Conservation (phyloP, 306 rosid genomes). For the Luffa acutangula region DNA sequence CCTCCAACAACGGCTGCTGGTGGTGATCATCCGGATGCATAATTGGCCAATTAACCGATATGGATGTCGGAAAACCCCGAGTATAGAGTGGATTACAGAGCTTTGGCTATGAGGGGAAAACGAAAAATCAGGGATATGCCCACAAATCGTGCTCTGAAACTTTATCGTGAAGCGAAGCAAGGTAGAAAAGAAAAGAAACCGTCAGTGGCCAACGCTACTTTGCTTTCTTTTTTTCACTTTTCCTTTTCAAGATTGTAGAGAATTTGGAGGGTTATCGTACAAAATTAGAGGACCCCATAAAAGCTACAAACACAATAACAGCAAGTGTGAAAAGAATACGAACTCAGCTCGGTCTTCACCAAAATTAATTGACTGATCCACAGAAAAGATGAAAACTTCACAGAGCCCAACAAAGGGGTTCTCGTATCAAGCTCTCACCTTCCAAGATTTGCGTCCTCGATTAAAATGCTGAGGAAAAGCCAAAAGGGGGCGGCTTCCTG, state of each 20-base stretch:
- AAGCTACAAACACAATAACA: neutral
- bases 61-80: neutral
- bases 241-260: neutral
- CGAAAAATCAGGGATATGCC: neutral
- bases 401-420: neutral
- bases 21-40: slow-evolving; percentile 36
- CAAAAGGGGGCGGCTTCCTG: neutral
- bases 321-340: neutral
- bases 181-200: neutral
- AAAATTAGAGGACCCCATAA: neutral
- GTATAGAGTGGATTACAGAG: neutral
- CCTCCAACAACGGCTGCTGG: slow-evolving; percentile 35
- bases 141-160: neutral
- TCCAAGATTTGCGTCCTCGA: neutral
- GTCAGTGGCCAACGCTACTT: neutral
- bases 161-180: slow-evolving; percentile 4
- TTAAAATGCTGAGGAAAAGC: neutral
- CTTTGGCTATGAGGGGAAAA: neutral
- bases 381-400: neutral
- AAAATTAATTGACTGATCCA: neutral
- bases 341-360: neutral
- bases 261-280: neutral
- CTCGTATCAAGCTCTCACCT: neutral
- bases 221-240: neutral
- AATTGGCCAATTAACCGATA: neutral